Base-by-base conservation (phyloP, 805 yeast genomes). In the Schwanniomyces sp. region DNA sequence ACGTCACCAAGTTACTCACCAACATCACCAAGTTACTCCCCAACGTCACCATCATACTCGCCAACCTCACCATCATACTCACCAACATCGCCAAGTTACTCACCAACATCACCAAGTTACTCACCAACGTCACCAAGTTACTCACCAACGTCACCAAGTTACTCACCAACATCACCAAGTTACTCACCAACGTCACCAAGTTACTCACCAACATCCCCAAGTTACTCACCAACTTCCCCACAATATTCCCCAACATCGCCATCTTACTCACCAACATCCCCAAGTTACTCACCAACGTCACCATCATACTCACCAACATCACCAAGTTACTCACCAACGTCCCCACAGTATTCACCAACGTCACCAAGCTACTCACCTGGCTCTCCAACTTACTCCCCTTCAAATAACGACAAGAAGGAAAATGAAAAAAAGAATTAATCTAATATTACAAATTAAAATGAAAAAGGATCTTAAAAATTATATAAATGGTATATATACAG, bases 91-190 rank as follows among this genome's bases (percentile, higher is more conserved):
- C 84, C 84, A 55, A 65, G 77, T 2, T 84, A 82, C 63, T 71
- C 80, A 0, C 88, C 91, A 37, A 84, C 91, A 0, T 77, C 85
- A 4, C 91, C 91, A 51, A 57, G 69, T 12, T 85, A 85, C 59
- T 78, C 86, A 0, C 95, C 96, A 52, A 87, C 96, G 0, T 84
- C 91, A 0, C 96, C 96, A 57, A 62, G 76, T 8, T 91, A 89
- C 63, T 76, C 85, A 2, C 95, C 95, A 43, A 87, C 94, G 0
- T 81, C 87, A 0, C 87, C 87, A 53, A 58, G 68, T 4, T 86
- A 85, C 61, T 74, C 82, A 0, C 92, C 94, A 52, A 88, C 96
- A 0, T 85, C 92, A 0, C 97, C 97, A 50, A 56, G 70, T 1
- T 89, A 89, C 66, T 77, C 85, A 1, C 96, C 96, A 41, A 87